Evolutionary conservation across 345 rosid species (phyloP), one percentile per base, ranked within the genome.

Genomic region (Ceriops zippeliana): DNA sequence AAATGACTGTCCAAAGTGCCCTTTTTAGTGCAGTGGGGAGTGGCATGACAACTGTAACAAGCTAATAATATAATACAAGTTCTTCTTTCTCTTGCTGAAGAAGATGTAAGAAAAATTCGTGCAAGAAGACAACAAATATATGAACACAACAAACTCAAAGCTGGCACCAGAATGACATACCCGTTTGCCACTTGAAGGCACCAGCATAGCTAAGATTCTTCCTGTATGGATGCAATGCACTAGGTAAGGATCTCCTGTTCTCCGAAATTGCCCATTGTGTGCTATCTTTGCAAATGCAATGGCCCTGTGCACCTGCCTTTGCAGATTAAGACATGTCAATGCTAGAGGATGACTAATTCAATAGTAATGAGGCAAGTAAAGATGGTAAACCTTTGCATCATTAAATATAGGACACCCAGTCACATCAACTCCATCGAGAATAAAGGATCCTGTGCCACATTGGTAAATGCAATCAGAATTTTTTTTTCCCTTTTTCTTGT

Each of bases 281-380:
- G 93, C 89, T 52, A 52, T 82, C 70, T 83, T 88, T 20, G 90
- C 86, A 75, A 88, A 88, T 56, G 80, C 83, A 65, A 88, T 83
- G 81, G 93, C 90, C 86, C 82, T 86, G 52, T 66, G 86, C 82
- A 88, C 93, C 93, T 88, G 84, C 87, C 90, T 85, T 88, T 73
- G 79, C 90, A 83, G 53, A 77, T 73, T 58, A 31, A 64, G 24
- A 26, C 58, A 54, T 9, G 24, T 54, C 27, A 54, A 26, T 54
- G 28, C 10, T 13, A 66, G 72, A 60, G 70, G 58, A 70, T 74
- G 34, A 69, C 19, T 6, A 61, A 20, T 26, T 61, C 62, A 58
- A 16, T 13, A 13, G 49, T 67, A 34, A 77, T 17, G 31, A 63
- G 32, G 58, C 74, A 73, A 73, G 70, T 51, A 69, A 53, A 73